Base-by-base conservation (phyloP, 106 monocot genomes). In the Ottelia alismoides region DNA sequence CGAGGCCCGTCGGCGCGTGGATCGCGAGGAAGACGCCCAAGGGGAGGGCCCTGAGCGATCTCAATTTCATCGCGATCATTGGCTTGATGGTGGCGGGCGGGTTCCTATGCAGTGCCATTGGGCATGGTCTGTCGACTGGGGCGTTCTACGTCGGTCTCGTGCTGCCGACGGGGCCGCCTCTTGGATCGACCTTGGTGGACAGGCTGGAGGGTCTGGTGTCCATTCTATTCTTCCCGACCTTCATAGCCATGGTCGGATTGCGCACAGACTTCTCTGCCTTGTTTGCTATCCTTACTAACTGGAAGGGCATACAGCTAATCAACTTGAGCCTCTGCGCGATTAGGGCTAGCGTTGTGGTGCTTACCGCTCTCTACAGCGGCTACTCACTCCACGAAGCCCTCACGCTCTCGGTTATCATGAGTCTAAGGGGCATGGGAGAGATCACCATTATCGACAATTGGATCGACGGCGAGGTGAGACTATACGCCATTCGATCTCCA, bases 101-200 rank as follows among this genome's bases (percentile, higher is more conserved):
- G 7, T 22, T 61, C n/a, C 2, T 18, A 12, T 18, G 30, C 30
- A 17, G 12, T 0, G 3, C 30, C 0, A 53, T 63, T 31, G 52
- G 52, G 17, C 52, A 52, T 0, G 22, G 22, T 27, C 26, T 63
- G 7, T 14, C 28, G 17, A 4, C 43, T 2, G 35, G 52, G 7
- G 40, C 20, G 20, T 27, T 63, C 40, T 22, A 35, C 52, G 2
- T 53, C 25, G 63, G 63, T 1, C 24, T 63, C 12, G 52, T 20
- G 22, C 25, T 63, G 11, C 63, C 63, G 22, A 52, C 32, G 23
- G 63, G 63, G 10, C 52, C 50, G 6, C 63, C 63, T 18, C 26
- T 63, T 14, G 51, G 52, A 1, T 35, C 52, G 20, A 63, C 63
- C 10, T 28, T 63, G 4, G 51, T 52, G 17, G 52, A 63, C 10